Base-by-base conservation (phyloP, 164 flowering plant genomes). In the Nelumbo lutea region DNA sequence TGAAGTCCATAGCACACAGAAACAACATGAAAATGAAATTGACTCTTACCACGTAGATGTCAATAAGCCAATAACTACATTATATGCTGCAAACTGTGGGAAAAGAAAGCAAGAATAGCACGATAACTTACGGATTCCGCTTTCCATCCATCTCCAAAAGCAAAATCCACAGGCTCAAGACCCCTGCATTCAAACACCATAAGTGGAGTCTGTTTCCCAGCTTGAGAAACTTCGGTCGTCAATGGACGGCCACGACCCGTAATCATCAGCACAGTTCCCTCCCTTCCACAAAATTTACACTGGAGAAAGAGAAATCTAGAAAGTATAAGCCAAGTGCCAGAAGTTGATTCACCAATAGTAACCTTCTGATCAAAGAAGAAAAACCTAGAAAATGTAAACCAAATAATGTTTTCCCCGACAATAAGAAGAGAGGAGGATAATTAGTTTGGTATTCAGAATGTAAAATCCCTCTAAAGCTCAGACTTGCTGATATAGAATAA, bases 271-370 rank as follows among this genome's bases (percentile, higher is more conserved):
- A 91, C 63, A 50, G 72, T 91, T 67, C 95, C 98, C 1, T 86
- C 95, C 81, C 98, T 82, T 3, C 73, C 79, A 74, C 98, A 91
- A 48, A 94, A 88, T 78, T 91, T 94, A 80, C 97, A 94, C 98
- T 87, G 77, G 13, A 75, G 64, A 68, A 42, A 0, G 14, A 2
- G 42, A 5, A 65, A 9, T 59, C 48, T 48, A 3, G n/a, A 9
- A 14, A 38, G 27, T 44, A 9, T 11, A 56, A 65, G 10, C 55
- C 44, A 62, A 42, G 45, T 47, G 53, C 42, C 40, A 63, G n/a
- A 69, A 46, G 9, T 7, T 42, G 42, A 5, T 46, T 9, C 42
- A 2, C 6, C 4, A 1, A 42, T 60, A 10, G 62, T 10, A 64
- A 40, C 38, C 50, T 43, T 11, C 27, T 27, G 27, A 27, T 27